Conservation (phyloP, 2,329 filamentous ascomycete genomes). For the Parafenestella ontariensis region DNA sequence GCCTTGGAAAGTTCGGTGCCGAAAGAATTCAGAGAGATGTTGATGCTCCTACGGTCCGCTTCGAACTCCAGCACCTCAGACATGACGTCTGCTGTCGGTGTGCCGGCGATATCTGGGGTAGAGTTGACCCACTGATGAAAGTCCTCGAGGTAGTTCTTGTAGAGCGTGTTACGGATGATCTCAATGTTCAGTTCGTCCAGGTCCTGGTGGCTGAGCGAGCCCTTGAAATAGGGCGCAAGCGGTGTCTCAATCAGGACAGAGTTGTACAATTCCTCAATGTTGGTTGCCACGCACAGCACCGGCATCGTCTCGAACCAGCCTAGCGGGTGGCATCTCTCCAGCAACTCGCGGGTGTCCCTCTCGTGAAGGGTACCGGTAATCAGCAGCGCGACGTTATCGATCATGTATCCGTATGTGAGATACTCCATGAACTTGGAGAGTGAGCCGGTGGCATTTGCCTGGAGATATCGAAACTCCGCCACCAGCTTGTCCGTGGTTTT, state of each 20-base stretch:
- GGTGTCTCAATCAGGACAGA: slow-evolving; percentile 97
- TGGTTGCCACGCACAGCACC: slow-evolving; percentile 95
- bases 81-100: slow-evolving; percentile 94
- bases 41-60: slow-evolving; percentile 94
- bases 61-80: slow-evolving; percentile 95
- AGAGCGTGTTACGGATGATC: slow-evolving; percentile 96
- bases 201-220: slow-evolving; percentile 92
- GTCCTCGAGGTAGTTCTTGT: slow-evolving; percentile 99
- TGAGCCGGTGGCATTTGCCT: slow-evolving; percentile 89
- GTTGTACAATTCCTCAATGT: slow-evolving; percentile 99
- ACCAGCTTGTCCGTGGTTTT: slow-evolving; percentile 99
- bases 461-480: slow-evolving; percentile 94
- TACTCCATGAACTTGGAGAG: slow-evolving; percentile 97
- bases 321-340: slow-evolving; percentile 94
- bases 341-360: slow-evolving; percentile 90
- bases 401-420: slow-evolving; percentile 99
- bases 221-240: slow-evolving; percentile 96
- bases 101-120: slow-evolving; percentile 82
- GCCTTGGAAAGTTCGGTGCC: slow-evolving; percentile 93
- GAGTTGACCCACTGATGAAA: slow-evolving; percentile 95
- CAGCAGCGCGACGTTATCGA: slow-evolving; percentile 96
- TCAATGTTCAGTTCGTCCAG: slow-evolving; percentile 99
- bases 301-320: slow-evolving; percentile 99
- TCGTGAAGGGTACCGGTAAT: slow-evolving; percentile 98
- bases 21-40: slow-evolving; percentile 98